These are phyloP conservation scores for Leishmania tarentolae DNA, from an alignment of 208 protist genomes.

Conservation along the genomic window DNA sequence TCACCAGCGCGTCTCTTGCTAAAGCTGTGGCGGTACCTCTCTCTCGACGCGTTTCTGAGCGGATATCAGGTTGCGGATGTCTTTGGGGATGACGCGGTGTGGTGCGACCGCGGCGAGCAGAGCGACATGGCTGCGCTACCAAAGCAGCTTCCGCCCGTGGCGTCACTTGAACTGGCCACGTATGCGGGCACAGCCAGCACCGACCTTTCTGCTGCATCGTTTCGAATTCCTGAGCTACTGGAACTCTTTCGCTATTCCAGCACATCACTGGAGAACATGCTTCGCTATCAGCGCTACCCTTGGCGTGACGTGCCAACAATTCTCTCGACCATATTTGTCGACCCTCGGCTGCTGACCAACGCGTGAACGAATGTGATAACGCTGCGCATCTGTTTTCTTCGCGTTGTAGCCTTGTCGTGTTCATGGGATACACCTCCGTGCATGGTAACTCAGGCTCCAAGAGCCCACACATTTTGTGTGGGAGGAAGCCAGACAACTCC, in stretches of 20 bases:
- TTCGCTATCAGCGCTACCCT: constrained; percentile 28
- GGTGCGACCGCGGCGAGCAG: constrained; percentile 15
- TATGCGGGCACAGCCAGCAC: constrained; percentile 18
- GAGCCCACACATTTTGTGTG: too few species aligned
- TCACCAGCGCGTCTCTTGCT: constrained; percentile 41
- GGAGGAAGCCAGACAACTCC: too few species aligned
- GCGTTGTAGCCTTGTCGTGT: neutral
- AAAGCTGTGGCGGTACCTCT: constrained; percentile 57
- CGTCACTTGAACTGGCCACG: constrained; percentile 20
- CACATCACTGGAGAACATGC: constrained; percentile 40
- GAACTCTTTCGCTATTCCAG: constrained; percentile 43
- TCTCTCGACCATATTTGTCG: constrained; percentile 32
- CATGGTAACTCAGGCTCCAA: neutral
- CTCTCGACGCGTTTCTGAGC: constrained; percentile 36
- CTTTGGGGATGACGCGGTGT: constrained; percentile 40
- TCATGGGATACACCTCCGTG: neutral
- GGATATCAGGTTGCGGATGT: constrained; percentile 55
- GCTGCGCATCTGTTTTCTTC: neutral
- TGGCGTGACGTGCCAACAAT: constrained; percentile 12
- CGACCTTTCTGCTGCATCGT: constrained; percentile 47
- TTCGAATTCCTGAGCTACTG: constrained; percentile 45
- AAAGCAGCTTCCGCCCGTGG: neutral
- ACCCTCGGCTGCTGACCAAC: constrained; percentile 6
- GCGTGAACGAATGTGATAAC: neutral
- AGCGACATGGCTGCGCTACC: constrained; percentile 1